A percentile compares a stretch with the other conserved stretches of the same genome.
These are phyloP conservation scores for Ceratopteris richardii DNA, from an alignment of 75 land plant species.

Conservation along the genomic window DNA sequence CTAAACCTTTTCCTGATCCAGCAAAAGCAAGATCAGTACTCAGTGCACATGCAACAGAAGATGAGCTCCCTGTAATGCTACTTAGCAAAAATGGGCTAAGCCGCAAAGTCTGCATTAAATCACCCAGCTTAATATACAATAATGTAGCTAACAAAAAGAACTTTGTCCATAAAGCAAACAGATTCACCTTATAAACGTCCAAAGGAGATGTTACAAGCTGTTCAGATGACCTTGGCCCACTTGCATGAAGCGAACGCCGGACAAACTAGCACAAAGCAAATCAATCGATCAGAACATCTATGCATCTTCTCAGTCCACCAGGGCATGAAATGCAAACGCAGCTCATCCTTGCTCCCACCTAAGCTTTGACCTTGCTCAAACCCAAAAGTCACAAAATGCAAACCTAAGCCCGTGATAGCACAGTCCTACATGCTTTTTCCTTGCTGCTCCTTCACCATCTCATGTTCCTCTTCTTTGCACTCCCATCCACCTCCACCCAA, in stretches of 20 bases:
- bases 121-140: not conserved
- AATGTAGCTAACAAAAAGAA: not conserved
- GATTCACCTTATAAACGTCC: conserved; percentile 65
- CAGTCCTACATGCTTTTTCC: too few relatives aligned
- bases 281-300: too few relatives aligned
- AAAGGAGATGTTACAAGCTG: conserved; percentile 67
- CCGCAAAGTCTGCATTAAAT: conserved; percentile 46
- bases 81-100: conserved; percentile 47
- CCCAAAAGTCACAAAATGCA: too few relatives aligned
- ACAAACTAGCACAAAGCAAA: conserved; percentile 75
- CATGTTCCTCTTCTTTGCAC: too few relatives aligned
- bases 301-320: too few relatives aligned
- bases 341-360: too few relatives aligned
- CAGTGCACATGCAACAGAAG: conserved; percentile 21
- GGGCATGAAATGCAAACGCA: too few relatives aligned
- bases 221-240: conserved; percentile 63
- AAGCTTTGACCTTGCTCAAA: too few relatives aligned
- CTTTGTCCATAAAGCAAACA: not conserved
- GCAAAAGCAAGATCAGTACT: conserved; percentile 48
- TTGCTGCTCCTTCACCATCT: too few relatives aligned
- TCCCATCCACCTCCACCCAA: too few relatives aligned
- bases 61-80: conserved; percentile 37
- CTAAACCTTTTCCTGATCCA: conserved; percentile 22
- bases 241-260: conserved; percentile 52
- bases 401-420: too few relatives aligned